Base-by-base conservation (phyloP, 257 asterid species). In the Phtheirospermum japonicum region DNA sequence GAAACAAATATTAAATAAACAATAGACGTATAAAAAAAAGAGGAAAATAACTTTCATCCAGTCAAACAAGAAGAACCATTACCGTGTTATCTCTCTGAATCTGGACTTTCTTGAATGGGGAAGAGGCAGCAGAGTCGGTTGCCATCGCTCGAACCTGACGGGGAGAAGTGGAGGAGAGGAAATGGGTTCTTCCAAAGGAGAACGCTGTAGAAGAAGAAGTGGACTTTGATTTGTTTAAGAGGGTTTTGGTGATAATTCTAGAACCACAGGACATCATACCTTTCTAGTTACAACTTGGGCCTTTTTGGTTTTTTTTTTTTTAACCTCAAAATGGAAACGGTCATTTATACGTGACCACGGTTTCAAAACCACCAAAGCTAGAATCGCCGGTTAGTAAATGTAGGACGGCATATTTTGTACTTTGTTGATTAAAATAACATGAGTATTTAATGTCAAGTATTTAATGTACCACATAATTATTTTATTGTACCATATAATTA, bases 91-190 rank as follows among this genome's bases (percentile, higher is more conserved):
- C 97, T 55, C 95, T 83, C 70, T 83, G 96, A 79, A 92, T 86
- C 85, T 80, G 88, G 33, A 92, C 77, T 66, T 85, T 92, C 75
- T 76, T 85, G 88, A 92, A 85, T 37, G 90, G 83, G n/a, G 93
- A 74, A 31, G 89, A 61, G 26, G 79, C 69, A 30, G 81, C 62
- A 39, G 95, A 69, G 23, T 70, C 80, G 18, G 96, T 71, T 6
- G 88, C 95, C 99, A 92, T 92, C 7, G 95, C 77, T 33, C 90
- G 85, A 71, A 83, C 71, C 59, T 67, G 85, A 65, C 57, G 72
- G 18, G 63, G 56, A 55, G 68, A 61, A 63, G 10, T 33, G 33
- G 75, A 59, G 75, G 61, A 33, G 60, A 63, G 4, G 36, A 56
- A 46, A 55, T 14, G 65, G 12, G 77, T 48, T 16, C 66, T 68